phyloP scores from a whole-genome alignment of 2,329 filamentous ascomycete genomes.

The Pseudopithomyces maydicus region DNA sequence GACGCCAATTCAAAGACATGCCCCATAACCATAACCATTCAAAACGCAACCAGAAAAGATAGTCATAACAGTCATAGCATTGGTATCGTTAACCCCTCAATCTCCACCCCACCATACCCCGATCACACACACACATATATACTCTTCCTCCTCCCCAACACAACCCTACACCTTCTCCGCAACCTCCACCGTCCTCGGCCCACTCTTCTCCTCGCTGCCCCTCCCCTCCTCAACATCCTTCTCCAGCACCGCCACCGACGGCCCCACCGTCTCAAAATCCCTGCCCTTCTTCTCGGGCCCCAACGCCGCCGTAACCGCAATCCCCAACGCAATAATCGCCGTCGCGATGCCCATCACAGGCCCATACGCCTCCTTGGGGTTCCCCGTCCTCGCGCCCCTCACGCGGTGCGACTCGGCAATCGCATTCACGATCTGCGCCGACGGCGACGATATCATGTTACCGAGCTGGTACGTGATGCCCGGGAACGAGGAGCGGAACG shows the following conservation, averaged over 20 bases:
- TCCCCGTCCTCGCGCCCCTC: slow-evolving; percentile 56
- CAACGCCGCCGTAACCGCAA: slow-evolving; percentile 68
- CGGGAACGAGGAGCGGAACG: slow-evolving; percentile 73
- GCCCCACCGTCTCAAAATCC: slow-evolving; percentile 66
- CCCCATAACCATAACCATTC: too few relatives aligned
- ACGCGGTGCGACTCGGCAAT: slow-evolving; percentile 64
- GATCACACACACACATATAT: too few relatives aligned
- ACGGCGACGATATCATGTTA: slow-evolving; percentile 75
- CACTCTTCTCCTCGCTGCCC: slow-evolving; percentile 34
- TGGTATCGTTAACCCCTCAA: too few relatives aligned
- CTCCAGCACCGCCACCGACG: slow-evolving; percentile 51
- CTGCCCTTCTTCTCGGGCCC: slow-evolving; percentile 77
- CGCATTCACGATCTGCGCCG: slow-evolving; percentile 78
- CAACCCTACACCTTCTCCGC: slow-evolving; percentile 1
- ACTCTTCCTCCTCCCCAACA: too few relatives aligned
- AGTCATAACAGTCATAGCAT: too few relatives aligned
- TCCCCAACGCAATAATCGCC: slow-evolving; percentile 74
- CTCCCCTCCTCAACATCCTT: slow-evolving; percentile 42
- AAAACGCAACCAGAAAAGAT: too few relatives aligned
- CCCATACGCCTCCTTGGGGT: slow-evolving; percentile 70
- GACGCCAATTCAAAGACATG: too few relatives aligned
- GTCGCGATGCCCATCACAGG: slow-evolving; percentile 77
- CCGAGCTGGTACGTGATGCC: slow-evolving; percentile 76
- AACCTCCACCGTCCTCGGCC: slow-evolving; percentile 23
- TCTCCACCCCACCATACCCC: too few relatives aligned